Evolutionary conservation across 371 early-diverging fungal genomes (phyloP).

Genomic region (Apophysomyces variabilis): DNA sequence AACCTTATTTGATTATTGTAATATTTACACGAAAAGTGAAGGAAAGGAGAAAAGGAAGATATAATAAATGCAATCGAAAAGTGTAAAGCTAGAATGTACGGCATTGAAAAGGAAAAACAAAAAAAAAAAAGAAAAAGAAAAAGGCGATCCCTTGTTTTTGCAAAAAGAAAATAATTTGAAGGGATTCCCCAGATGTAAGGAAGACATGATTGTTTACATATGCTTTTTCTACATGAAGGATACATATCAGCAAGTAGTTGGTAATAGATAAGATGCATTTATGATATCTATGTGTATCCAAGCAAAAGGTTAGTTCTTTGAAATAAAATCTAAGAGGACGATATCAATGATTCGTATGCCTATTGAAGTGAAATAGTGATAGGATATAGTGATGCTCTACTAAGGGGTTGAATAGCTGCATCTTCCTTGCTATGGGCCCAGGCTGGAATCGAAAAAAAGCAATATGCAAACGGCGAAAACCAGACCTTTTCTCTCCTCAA

Average conservation of each 20-base stretch:
- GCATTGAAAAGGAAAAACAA: background rate
- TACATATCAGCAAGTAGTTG: too few species aligned
- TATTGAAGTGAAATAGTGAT: background rate
- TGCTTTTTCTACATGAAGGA: conserved; percentile 4
- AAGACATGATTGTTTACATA: conserved; percentile 12
- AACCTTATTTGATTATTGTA: background rate
- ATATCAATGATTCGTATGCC: background rate
- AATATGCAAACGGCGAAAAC: conserved; percentile 9
- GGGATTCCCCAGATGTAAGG: conserved; percentile 2
- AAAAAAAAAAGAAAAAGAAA: too few species aligned
- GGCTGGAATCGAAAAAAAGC: conserved; percentile 9
- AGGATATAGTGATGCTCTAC: background rate
- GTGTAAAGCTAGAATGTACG: background rate
- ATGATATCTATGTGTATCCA: too few species aligned
- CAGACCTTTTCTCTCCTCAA: conserved; percentile 8
- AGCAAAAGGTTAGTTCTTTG: too few species aligned
- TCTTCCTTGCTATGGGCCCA: conserved; percentile 4
- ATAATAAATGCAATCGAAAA: background rate
- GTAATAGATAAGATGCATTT: too few species aligned
- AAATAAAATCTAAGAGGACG: background rate
- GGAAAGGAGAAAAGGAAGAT: background rate
- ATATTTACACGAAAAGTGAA: conserved; percentile 6
- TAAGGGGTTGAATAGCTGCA: background rate
- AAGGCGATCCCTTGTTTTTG: too few species aligned
- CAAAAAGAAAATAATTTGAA: conserved; percentile 2